Evolutionary conservation across 306 rosid species (phyloP).

Genomic region (Dalbergia cochinchinensis): DNA sequence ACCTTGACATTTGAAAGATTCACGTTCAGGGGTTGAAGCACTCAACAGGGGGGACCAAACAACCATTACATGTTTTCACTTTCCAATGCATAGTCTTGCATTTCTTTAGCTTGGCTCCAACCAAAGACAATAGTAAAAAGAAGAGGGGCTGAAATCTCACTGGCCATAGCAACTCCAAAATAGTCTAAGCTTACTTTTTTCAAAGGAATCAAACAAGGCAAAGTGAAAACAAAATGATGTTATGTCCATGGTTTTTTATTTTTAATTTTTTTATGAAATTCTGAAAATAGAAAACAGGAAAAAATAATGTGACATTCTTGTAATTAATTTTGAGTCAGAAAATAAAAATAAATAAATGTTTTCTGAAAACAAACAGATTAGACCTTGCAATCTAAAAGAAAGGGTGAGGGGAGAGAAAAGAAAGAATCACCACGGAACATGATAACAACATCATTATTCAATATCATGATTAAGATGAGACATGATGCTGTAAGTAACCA

Average conservation of each 20-base stretch:
- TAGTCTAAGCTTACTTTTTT: conserved; percentile 4
- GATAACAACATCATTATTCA: neutral
- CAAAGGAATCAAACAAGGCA: neutral
- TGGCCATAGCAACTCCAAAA: conserved; percentile 7
- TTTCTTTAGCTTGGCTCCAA: neutral
- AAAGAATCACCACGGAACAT: conserved; percentile 12
- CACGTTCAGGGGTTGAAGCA: conserved; percentile 33
- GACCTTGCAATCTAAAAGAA: neutral
- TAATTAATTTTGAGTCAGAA: no score
- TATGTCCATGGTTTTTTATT: no score
- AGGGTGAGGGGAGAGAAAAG: neutral
- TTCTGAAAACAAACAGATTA: no score
- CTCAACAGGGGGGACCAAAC: conserved; percentile 14
- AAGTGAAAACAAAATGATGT: no score
- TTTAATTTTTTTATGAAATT: no score
- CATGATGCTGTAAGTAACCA: conserved; percentile 24
- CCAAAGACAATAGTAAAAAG: neutral
- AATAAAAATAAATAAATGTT: no score
- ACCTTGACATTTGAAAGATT: conserved; percentile 36
- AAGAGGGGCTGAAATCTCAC: conserved; percentile 22
- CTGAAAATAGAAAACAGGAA: no score
- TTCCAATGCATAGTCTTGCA: neutral
- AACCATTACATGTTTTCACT: conserved; percentile 12
- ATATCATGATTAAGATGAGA: conserved; percentile 14
- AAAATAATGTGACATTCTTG: no score